Conservation (phyloP, 2,329 filamentous ascomycete genomes). For the Pseudopithomyces chartarum region DNA sequence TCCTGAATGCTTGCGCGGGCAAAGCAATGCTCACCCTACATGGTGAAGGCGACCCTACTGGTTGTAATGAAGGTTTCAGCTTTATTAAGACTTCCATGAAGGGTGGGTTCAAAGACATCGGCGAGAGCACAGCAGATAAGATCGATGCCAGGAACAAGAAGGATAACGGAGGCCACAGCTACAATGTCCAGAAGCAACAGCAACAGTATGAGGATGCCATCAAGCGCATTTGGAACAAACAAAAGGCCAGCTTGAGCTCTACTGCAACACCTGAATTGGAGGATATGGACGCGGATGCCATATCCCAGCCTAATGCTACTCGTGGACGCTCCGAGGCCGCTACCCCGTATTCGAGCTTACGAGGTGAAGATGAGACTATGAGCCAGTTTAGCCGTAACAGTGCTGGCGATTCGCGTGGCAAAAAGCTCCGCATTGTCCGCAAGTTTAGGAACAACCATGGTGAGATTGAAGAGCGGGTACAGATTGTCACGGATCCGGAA, state of each 20-base stretch:
- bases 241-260: conserved; percentile 78
- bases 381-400: conserved; percentile 57
- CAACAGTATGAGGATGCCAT: conserved; percentile 91
- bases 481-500: conserved; percentile 75
- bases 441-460: conserved; percentile 67
- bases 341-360: conserved; percentile 58
- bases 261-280: conserved; percentile 74
- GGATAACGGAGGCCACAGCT: conserved; percentile 83
- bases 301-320: conserved; percentile 49
- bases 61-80: conserved; percentile 90
- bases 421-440: conserved; percentile 74
- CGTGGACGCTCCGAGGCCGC: conserved; percentile 65
- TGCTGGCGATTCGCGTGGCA: conserved; percentile 66
- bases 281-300: conserved; percentile 65
- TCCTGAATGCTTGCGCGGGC: conserved; percentile 87
- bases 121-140: conserved; percentile 85
- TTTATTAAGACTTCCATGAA: conserved; percentile 99
- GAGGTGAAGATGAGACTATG: conserved; percentile 71
- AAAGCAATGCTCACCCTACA: conserved; percentile 98
- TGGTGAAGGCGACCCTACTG: conserved; percentile 92
- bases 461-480: conserved; percentile 63
- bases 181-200: conserved; percentile 96
- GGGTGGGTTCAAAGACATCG: conserved; percentile 89
- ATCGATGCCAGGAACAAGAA: conserved; percentile 76
- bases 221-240: conserved; percentile 87